Evolutionary conservation across 2,329 filamentous ascomycete genomes (phyloP), one percentile per base, ranked within the genome.

Genomic region (Fonsecaea nubica): DNA sequence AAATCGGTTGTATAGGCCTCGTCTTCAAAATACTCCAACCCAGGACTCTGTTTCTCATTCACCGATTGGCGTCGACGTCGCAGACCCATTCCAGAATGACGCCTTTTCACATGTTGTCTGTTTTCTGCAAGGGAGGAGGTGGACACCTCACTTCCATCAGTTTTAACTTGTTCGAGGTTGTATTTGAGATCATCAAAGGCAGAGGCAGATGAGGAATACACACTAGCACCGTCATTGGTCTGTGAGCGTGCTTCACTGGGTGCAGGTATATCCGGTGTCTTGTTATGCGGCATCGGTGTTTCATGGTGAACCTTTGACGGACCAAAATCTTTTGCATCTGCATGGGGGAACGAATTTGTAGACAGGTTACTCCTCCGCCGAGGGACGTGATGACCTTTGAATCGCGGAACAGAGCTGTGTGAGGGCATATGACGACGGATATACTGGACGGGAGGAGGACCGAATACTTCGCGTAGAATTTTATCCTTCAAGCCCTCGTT

Each of bases 401-500:
- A 72, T 69, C 79, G 83, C 35, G 90, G 85, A 38, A 93, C 82
- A 12, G 86, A 84, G 62, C 90, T 85, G 73, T 90, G 87, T 50
- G 89, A 86, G 18, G 84, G 83, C 21, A 77, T 67, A 69, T 90
- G 90, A n/a, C 69, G 86, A 67, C 93, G 89, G 68, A 90, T 89
- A 72, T 93, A 92, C 73, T 92, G 89, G 67, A 97, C 91, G 0
- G 91, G 89, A 61, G 93, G 90, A 66, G 93, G 92, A 52, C 92
- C 83, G 74, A 97, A 97, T 0, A 94, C 94, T 76, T 97, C 93
- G 45, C 93, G 92, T 75, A 97, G 90, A 0, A 97, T 93, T 77
- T 96, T 92, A 76, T 96, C 94, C 66, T 93, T 90, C 45, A 98
- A 80, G 66, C 90, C 88, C 73, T 91, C 90, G 76, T 98, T 98